Evolutionary conservation across 305 asterid genomes (phyloP), one percentile per base, ranked within the genome.

Genomic region (Fraxinus ornus): DNA sequence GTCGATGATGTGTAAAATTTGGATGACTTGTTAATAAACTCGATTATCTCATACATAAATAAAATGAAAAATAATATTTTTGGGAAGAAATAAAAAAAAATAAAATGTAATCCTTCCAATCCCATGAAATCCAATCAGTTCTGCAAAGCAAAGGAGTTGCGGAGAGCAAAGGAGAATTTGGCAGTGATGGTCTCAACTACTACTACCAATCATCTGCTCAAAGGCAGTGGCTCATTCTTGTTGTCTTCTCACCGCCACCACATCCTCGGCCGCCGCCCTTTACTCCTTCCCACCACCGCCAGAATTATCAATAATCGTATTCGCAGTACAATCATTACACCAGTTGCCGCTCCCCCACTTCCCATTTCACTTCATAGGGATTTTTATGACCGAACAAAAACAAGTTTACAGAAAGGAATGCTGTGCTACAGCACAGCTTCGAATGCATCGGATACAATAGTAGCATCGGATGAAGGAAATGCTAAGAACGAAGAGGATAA

Each of bases 351-450:
- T 26, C 7, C 68, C 7, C 35, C 33, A 47, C 36, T 12, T 19
- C 60, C 73, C 41, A 32, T 41, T 76, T 4, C 79, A 4, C 36
- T 64, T 10, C 15, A 22, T 26, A 22, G 72, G 35, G 35, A 22
- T 17, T 76, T 24, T 4, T 24, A 21, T 35, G 28, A 5, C 73
- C 12, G 26, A 26, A 30, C 9, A 12, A 30, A 19, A n/a, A 7
- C 75, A 75, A 4, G 30, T 13, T 17, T 12, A 41, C 4, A 36
- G 15, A 47, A 3, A 76, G 55, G 57, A 47, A 77, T 15, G 66
- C 44, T 28, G 17, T 88, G 92, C 81, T 85, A 86, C 81, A 85
- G 91, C 85, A 82, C 91, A 35, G 88, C 81, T 35, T 22, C 83
- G 71, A 87, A 84, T 79, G 75, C 82, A 36, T 83, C 72, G 17